Evolutionary conservation across 2,329 filamentous ascomycete genomes (phyloP).

Genomic region (Calonectria naviculata): DNA sequence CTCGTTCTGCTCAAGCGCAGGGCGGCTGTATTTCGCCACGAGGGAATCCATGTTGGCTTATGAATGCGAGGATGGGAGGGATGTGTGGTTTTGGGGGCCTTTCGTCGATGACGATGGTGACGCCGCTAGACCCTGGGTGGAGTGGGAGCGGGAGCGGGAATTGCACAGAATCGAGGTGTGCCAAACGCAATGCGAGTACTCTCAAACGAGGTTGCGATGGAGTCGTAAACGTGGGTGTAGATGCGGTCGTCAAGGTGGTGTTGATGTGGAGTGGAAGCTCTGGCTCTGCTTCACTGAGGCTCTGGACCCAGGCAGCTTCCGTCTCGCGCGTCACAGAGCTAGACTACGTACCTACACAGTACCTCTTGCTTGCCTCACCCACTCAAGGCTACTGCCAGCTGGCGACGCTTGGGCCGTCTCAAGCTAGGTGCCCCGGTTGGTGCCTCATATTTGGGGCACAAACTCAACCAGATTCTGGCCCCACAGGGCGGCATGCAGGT

Average conservation of each 20-base stretch:
- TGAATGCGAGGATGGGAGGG: constrained; percentile 3
- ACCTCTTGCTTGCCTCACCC: background rate
- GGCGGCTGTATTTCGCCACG: constrained; percentile 89
- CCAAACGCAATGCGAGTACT: background rate
- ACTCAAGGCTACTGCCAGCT: constrained; percentile 31
- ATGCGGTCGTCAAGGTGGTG: background rate
- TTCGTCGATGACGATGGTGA: constrained; percentile 5
- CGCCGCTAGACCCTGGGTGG: background rate
- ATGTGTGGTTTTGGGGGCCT: background rate
- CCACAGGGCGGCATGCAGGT: background rate
- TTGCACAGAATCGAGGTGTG: background rate
- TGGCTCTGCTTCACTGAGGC: constrained; percentile 20
- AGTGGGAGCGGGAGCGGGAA: background rate
- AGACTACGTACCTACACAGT: background rate
- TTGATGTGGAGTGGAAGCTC: constrained; percentile 20
- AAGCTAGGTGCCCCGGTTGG: background rate
- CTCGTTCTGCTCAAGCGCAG: constrained; percentile 78
- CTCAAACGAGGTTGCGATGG: background rate
- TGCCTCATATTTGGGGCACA: constrained; percentile 5
- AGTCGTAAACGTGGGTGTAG: background rate
- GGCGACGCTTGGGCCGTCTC: constrained; percentile 5
- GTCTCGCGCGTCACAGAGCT: constrained; percentile 54
- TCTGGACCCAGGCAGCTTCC: constrained; percentile 55
- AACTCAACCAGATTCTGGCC: background rate
- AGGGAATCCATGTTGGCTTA: constrained; percentile 82